Percentiles rank a stretch among this genome's conserved stretches.
Evolutionary conservation across 768 basidiomycete genomes (phyloP).

Genomic region (Kwoniella botswanensis): DNA sequence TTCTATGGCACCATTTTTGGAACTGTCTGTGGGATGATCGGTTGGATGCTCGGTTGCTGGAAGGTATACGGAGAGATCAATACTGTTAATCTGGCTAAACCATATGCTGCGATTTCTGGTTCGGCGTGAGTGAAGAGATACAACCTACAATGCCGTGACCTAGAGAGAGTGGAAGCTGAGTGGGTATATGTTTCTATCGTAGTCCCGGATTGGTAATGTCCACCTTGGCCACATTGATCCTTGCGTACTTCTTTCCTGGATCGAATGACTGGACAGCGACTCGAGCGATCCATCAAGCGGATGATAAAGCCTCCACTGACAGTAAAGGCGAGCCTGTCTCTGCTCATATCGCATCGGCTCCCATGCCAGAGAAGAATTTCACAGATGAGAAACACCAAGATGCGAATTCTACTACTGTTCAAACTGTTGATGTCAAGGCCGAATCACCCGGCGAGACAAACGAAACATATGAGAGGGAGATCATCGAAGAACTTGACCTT

Average conservation of each 20-base stretch:
- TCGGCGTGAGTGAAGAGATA: conserved; percentile 22
- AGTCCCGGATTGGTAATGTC: conserved; percentile 34
- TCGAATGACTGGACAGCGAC: conserved; percentile 34
- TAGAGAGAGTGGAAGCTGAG: background rate
- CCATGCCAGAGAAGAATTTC: background rate
- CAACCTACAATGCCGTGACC: background rate
- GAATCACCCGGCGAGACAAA: background rate
- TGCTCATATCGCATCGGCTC: conserved; percentile 2
- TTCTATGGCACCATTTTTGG: conserved; percentile 39
- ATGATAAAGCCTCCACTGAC: conserved; percentile 22
- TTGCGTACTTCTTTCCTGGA: conserved; percentile 29
- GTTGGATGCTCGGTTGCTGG: conserved; percentile 35
- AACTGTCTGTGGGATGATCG: conserved; percentile 27
- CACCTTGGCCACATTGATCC: conserved; percentile 24
- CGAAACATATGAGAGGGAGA: background rate
- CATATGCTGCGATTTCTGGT: conserved; percentile 35
- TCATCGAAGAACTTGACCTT: conserved; percentile 16
- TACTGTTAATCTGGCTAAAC: conserved; percentile 32
- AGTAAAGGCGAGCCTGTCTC: conserved; percentile 6
- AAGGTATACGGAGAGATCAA: conserved; percentile 39
- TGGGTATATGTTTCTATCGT: background rate
- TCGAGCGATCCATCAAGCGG: conserved; percentile 34
- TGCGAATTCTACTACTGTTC: conserved; percentile 2
- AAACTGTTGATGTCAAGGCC: background rate
- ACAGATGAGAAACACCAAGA: conserved; percentile 16